Conservation (phyloP, 345 rosid species). For the Dipteronia sinensis region DNA sequence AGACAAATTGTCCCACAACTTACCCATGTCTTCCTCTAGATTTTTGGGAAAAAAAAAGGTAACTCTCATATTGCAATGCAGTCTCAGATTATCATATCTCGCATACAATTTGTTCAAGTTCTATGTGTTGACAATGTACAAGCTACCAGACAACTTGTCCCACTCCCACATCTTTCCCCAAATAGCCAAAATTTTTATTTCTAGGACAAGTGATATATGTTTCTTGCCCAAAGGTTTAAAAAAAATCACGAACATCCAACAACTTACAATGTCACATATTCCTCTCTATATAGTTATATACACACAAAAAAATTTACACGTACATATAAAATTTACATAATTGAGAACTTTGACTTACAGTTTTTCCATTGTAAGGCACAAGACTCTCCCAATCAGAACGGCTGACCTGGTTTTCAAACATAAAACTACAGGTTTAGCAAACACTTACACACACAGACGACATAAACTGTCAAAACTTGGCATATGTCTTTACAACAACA, state of each 20-base stretch:
- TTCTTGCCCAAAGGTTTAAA: not conserved
- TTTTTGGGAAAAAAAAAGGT: too few species aligned
- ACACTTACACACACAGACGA: not conserved
- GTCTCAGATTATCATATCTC: not conserved
- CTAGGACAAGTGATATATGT: not conserved
- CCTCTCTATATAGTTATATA: not conserved
- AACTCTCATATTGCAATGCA: not conserved
- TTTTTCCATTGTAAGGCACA: slow-evolving; percentile 61
- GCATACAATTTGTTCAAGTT: not conserved
- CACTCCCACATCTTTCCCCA: not conserved
- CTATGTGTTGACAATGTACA: not conserved
- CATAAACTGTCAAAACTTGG: not conserved
- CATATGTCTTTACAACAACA: slow-evolving; percentile 4
- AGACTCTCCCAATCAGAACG: slow-evolving; percentile 52
- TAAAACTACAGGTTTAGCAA: not conserved
- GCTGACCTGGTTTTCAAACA: slow-evolving; percentile 42
- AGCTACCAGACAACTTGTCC: not conserved
- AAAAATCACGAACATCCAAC: not conserved
- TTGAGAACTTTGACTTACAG: slow-evolving; percentile 42
- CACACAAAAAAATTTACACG: not conserved
- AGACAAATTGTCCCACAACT: not conserved
- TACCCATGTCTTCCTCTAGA: not conserved
- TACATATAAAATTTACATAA: not conserved
- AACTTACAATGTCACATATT: not conserved
- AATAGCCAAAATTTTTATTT: not conserved